Evolutionary conservation across 2,329 filamentous ascomycete genomes (phyloP), one percentile per base, ranked within the genome.

Genomic region (Cladosporium sp.): DNA sequence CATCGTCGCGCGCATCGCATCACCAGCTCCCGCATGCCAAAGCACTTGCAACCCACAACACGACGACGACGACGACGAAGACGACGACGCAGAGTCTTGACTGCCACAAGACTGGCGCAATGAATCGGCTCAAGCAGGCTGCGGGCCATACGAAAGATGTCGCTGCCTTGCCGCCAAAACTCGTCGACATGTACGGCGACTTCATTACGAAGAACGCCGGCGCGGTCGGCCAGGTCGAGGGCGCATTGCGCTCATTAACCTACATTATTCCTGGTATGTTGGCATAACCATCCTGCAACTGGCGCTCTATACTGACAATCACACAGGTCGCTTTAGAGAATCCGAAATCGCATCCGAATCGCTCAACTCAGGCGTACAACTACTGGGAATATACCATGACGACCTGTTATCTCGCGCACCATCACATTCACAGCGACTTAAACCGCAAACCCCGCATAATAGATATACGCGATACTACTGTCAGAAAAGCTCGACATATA

Each of bases 181-280:
- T 60, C 51, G 52, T 66, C 40, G 53, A 77, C 57, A 79, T 83
- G 72, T 95, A 95, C 70, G 83, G 84, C 62, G 85, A 93, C 57
- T 96, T 97, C 72, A 92, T 98, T 73, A 86, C 88, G 55, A 93
- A 92, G 72, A 98, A 98, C 68, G 84, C 90, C 54, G 86, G 89
- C 63, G 89, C 94, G 53, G 90, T 98, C 47, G 88, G 89, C 43
- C 91, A 95, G 73, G 92, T 98, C 56, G 93, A 98, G 74, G 94
- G 88, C 55, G 89, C 90, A 12, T 74, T 98, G 64, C 83, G 93
- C 33, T 95, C 90, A 22, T 73, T 98, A 57, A 96, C 92, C 41
- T 98, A 98, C 68, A 90, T 98, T 57, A 93, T 97, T 43, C 93
- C 92, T 51, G 91, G 86, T 83, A 66, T 50, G 66, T 50, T 57